Evolutionary conservation across 345 rosid genomes (phyloP).

Genomic region (Eucalyptus polybractea): DNA sequence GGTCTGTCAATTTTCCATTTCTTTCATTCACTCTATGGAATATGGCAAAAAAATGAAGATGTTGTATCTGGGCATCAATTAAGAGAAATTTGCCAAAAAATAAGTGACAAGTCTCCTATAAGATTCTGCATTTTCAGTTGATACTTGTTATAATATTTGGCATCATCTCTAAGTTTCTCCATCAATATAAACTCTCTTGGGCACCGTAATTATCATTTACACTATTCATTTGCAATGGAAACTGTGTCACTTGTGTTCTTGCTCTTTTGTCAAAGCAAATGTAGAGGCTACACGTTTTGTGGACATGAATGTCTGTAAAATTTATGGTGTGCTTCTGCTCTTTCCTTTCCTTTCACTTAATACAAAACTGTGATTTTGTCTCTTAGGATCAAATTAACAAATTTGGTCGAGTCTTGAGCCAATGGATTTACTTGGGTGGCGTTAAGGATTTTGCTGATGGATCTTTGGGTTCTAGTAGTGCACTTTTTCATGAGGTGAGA

Average conservation of each 20-base stretch:
- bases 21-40: not conserved
- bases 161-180: not conserved
- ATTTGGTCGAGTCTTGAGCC: constrained; percentile 38
- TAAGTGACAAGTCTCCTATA: not conserved
- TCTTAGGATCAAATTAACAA: constrained; percentile 37
- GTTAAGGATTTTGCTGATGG: constrained; percentile 95
- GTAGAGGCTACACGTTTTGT: not conserved
- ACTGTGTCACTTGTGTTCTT: not conserved
- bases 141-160: not conserved
- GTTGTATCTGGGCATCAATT: not conserved
- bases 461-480: constrained; percentile 80
- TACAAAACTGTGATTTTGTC: not conserved
- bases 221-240: not conserved
- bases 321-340: not conserved
- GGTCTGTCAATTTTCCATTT: not conserved
- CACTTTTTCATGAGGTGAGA: constrained; percentile 78
- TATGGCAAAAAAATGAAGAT: not conserved
- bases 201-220: not conserved
- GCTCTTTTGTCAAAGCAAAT: not conserved
- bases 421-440: constrained; percentile 80
- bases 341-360: not conserved
- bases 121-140: not conserved
- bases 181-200: not conserved
- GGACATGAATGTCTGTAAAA: not conserved
- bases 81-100: not conserved